A percentile compares a stretch with the other conserved stretches of the same genome.
Evolutionary conservation across 2,329 filamentous ascomycete species (phyloP).

Genomic region (Colletotrichum higginsianum): DNA sequence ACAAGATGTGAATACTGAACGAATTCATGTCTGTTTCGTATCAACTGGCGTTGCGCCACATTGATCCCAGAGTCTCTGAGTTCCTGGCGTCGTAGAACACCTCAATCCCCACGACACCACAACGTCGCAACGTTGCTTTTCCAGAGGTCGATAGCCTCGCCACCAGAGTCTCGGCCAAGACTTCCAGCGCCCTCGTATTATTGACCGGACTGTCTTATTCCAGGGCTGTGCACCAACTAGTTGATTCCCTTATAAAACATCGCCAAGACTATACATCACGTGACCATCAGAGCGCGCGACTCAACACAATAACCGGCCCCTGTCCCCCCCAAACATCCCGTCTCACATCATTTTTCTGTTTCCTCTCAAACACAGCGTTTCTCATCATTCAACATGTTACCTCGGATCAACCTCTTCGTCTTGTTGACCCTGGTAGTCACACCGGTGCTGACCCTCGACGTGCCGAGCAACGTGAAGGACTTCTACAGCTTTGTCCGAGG

Average conservation of each 20-base stretch:
- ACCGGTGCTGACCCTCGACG: conserved; percentile 46
- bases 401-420: not conserved
- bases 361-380: not conserved
- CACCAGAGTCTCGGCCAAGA: conserved; percentile 23
- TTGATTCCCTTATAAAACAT: not conserved
- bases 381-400: conserved; percentile 7
- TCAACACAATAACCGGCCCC: not conserved
- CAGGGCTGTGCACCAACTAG: conserved; percentile 27
- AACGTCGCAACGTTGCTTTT: conserved; percentile 22
- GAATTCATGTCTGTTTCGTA: no score
- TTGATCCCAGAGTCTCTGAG: no score
- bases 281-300: conserved; percentile 29
- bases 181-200: conserved; percentile 23
- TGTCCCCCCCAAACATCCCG: conserved; percentile 15
- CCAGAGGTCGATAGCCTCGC: not conserved
- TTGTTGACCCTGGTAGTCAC: not conserved
- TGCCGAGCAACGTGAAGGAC: conserved; percentile 58
- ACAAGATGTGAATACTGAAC: no score
- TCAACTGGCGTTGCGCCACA: no score
- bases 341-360: conserved; percentile 28
- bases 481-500: conserved; percentile 58
- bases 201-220: conserved; percentile 18
- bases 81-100: no score
- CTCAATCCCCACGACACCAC: not conserved
- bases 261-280: conserved; percentile 23